phyloP scores from a whole-genome alignment of 768 basidiomycete genomes.

The Naganishia randhawae region DNA sequence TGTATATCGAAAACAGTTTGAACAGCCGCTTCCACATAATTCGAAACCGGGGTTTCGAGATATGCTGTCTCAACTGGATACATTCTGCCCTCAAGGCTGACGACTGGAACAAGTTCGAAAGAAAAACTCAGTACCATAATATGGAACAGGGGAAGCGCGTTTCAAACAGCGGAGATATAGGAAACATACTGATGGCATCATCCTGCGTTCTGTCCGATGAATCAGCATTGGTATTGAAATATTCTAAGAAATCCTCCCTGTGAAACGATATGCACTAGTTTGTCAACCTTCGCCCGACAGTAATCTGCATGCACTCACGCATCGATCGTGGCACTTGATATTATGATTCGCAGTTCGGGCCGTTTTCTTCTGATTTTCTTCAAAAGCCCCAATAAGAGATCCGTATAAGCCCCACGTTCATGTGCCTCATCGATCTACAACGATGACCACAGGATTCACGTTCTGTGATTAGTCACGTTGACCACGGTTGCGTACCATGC shows the following conservation, averaged over 20 bases:
- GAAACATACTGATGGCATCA: conserved; percentile 62
- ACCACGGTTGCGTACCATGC: too few relatives aligned
- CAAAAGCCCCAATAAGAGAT: conserved; percentile 80
- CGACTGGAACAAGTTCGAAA: conserved; percentile 54
- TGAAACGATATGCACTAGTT: not conserved
- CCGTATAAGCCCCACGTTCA: conserved; percentile 92
- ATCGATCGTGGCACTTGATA: conserved; percentile 95
- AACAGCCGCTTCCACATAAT: conserved; percentile 84
- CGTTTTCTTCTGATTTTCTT: conserved; percentile 94
- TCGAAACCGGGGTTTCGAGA: conserved; percentile 65
- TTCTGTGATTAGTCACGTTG: too few relatives aligned
- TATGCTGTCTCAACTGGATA: conserved; percentile 92
- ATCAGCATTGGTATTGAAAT: conserved; percentile 69
- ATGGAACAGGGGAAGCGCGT: too few relatives aligned
- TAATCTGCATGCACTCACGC: conserved; percentile 53
- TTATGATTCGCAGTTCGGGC: conserved; percentile 79
- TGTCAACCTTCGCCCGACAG: not conserved
- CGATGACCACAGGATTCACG: too few relatives aligned
- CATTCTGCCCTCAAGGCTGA: conserved; percentile 88
- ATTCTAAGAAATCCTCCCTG: conserved; percentile 71
- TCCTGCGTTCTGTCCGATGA: conserved; percentile 51
- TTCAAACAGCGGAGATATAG: too few relatives aligned
- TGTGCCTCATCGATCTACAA: conserved; percentile 92
- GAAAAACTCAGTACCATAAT: too few relatives aligned
- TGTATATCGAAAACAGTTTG: conserved; percentile 92